Base-by-base conservation (phyloP, 495 filamentous ascomycete genomes). In the Xylaria intraflava region DNA sequence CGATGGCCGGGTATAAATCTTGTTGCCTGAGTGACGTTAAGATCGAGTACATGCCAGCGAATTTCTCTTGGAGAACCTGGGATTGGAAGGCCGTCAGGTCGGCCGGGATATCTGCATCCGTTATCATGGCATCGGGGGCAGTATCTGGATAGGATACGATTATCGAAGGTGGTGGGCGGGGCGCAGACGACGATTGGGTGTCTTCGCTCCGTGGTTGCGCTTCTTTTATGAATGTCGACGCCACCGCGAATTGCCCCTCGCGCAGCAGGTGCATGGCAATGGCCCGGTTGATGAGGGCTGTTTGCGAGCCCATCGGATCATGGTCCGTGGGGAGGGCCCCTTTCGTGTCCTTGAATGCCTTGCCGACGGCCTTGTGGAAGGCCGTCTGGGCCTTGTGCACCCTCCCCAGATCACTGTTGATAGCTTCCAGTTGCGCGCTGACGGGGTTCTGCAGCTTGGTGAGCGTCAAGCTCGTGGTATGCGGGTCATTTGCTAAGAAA, bases 221-320 rank as follows among this genome's bases (percentile, higher is more conserved):
- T 60, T 96, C 91, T 10, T 71, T 69, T 17, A 91, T 78, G 53
- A 96, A 96, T 3, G 85, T 89, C 4, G 83, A 77, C 2, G 91
- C 91, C 1, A 96, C 92, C 14, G 69, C 74, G 67, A 98, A 97
- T 65, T 95, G 87, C 31, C 93, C 93, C 73, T 97, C 94, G 20
- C 93, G 84, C 16, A 97, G 79, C 12, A 98, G 76, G 66, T 98
- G 93, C 90, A 98, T 96, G 2, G 87, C 88, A 50, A 97, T 93
- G 19, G 93, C 93, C 20, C 90, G 78, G 66, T 97, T 92, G 60
- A 96, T 87, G 9, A 95, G 78, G 31, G 78, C 70, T 5, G 84
- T 74, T 54, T 94, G 83, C 22, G 84, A 78, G 5, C 82, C 83
- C 59, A 96, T 80, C n/a, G 81, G 85, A 66, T 95, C 90, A 64